These are phyloP conservation scores for Simplicillium aogashimaense DNA, from an alignment of 2,329 filamentous ascomycete genomes.

Conservation along the genomic window DNA sequence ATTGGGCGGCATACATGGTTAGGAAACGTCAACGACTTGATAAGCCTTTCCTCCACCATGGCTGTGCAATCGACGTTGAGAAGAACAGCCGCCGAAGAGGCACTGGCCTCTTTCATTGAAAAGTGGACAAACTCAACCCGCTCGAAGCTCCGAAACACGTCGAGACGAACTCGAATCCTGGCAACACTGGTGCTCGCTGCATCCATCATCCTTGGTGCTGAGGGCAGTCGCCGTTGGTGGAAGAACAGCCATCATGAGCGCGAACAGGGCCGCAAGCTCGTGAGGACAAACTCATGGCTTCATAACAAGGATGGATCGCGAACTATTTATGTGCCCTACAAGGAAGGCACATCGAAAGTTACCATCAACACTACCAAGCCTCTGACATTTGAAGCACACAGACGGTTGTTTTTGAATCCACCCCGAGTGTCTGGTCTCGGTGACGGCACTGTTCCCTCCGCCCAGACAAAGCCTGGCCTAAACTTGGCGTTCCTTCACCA, in stretches of 20 bases:
- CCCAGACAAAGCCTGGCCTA: conserved; percentile 85
- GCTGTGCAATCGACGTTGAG: conserved; percentile 79
- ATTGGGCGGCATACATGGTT: too few relatives aligned
- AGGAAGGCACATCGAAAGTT: conserved; percentile 79
- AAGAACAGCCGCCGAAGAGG: conserved; percentile 53
- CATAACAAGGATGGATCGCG: conserved; percentile 90
- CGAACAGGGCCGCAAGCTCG: conserved; percentile 70
- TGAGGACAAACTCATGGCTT: conserved; percentile 86
- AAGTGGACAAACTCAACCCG: conserved; percentile 46
- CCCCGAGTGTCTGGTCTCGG: conserved; percentile 71
- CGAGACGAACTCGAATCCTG: conserved; percentile 62
- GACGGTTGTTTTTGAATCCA: conserved; percentile 84
- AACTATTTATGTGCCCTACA: conserved; percentile 92
- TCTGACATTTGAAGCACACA: conserved; percentile 92
- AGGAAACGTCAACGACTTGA: not conserved
- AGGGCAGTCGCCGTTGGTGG: conserved; percentile 73
- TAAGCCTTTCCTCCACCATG: conserved; percentile 40
- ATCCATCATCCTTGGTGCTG: conserved; percentile 69
- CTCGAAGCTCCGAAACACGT: conserved; percentile 50
- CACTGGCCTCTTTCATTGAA: conserved; percentile 53
- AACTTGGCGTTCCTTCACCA: conserved; percentile 96
- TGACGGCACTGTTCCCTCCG: conserved; percentile 69
- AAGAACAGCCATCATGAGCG: conserved; percentile 63
- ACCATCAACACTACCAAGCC: conserved; percentile 83
- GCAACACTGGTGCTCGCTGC: conserved; percentile 66